A percentile compares a stretch with the other conserved stretches of the same genome.
phyloP scores from a whole-genome alignment of 2,329 filamentous ascomycete species.

The Penicillium concentricum region DNA sequence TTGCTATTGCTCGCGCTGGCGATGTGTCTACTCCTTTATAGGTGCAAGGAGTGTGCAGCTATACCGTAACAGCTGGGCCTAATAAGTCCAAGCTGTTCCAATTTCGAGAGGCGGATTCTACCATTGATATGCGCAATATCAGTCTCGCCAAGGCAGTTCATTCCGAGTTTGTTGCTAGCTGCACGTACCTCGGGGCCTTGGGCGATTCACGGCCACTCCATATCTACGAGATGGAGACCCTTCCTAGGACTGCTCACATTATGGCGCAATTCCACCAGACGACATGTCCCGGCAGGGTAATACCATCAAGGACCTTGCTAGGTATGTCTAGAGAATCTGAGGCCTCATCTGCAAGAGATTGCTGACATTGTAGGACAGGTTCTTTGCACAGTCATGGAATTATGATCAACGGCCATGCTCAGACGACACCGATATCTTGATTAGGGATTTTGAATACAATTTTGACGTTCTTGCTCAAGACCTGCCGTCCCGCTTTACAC shows the following conservation, averaged over 20 bases:
- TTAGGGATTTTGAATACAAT: conserved; percentile 6
- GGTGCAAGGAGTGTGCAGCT: conserved; percentile 14
- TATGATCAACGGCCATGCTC: conserved; percentile 8
- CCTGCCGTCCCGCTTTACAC: background rate
- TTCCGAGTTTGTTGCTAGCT: conserved; percentile 17
- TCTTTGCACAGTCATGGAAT: conserved; percentile 20
- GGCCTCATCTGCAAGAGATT: background rate
- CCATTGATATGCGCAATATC: conserved; percentile 7
- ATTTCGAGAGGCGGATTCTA: conserved; percentile 11
- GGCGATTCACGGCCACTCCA: conserved; percentile 13
- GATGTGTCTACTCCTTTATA: conserved; percentile 9
- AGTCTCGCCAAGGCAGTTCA: conserved; percentile 7
- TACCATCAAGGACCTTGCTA: conserved; percentile 19
- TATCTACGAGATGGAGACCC: conserved; percentile 20
- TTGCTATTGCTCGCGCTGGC: conserved; percentile 7
- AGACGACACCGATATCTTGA: conserved; percentile 2
- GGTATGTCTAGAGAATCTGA: conserved; percentile 5
- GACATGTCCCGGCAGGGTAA: conserved; percentile 3
- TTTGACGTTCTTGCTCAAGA: conserved; percentile 12
- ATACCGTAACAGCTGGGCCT: conserved; percentile 12
- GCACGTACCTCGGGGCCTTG: conserved; percentile 11
- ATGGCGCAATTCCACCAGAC: conserved; percentile 11
- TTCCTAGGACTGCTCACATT: conserved; percentile 16
- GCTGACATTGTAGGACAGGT: conserved; percentile 10
- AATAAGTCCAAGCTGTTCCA: conserved; percentile 12